Evolutionary conservation across 805 yeast genomes (phyloP).

Genomic region (Cyberlindnera lachancei): DNA sequence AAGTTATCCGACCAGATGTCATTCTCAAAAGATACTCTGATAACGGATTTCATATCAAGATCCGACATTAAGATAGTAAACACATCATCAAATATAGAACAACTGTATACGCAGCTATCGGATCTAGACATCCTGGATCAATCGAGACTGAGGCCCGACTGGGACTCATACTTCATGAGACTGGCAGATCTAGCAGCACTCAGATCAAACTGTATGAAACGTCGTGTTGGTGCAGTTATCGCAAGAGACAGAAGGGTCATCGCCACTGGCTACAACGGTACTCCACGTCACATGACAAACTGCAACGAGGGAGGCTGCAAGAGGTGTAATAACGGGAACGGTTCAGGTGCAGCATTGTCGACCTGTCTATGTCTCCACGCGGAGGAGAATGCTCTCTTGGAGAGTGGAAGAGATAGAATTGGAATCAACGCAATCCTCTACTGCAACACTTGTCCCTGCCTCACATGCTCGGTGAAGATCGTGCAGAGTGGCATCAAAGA

Average conservation of each 20-base stretch:
- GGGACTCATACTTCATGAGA: conserved; percentile 96
- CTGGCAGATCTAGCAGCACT: conserved; percentile 89
- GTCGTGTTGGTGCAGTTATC: conserved; percentile 94
- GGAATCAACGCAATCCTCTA: conserved; percentile 61
- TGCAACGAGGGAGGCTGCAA: conserved; percentile 96
- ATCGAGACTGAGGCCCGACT: conserved; percentile 72
- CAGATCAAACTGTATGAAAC: conserved; percentile 93
- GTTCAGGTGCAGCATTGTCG: conserved; percentile 55
- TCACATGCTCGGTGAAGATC: conserved; percentile 91
- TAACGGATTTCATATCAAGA: conserved; percentile 36
- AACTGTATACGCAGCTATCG: conserved; percentile 32
- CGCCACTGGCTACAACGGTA: conserved; percentile 97
- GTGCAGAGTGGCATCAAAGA: conserved; percentile 88
- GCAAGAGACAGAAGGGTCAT: conserved; percentile 80
- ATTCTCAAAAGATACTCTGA: conserved; percentile 17
- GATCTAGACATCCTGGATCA: conserved; percentile 39
- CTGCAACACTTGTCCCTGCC: conserved; percentile 96
- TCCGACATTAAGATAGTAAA: conserved; percentile 58
- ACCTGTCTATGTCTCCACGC: conserved; percentile 95
- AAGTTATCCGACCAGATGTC: conserved; percentile 28
- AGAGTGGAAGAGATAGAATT: conserved; percentile 86
- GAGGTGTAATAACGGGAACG: conserved; percentile 70
- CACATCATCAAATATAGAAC: conserved; percentile 29
- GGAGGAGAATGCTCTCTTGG: conserved; percentile 92
- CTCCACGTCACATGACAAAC: conserved; percentile 80